A percentile compares a stretch with the other conserved stretches of the same genome.
Evolutionary conservation across 2,329 filamentous ascomycete genomes (phyloP).

Genomic region (Dactylellina sp.): DNA sequence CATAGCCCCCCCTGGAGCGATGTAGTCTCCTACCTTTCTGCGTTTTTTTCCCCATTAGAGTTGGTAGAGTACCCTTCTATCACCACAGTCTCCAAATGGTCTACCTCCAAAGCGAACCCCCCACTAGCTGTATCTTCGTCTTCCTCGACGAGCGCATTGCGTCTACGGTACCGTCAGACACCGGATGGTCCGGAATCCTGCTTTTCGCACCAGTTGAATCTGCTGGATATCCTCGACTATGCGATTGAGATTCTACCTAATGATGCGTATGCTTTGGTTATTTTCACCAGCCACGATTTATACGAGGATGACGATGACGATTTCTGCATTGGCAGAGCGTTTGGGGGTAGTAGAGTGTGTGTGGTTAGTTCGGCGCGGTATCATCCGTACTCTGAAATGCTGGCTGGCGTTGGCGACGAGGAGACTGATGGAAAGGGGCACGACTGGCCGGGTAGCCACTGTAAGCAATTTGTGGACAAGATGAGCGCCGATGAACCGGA

Average conservation of each 20-base stretch:
- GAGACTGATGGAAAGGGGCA: constrained; percentile 58
- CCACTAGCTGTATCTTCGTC: constrained; percentile 64
- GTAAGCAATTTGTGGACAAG: constrained; percentile 15
- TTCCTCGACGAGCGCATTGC: constrained; percentile 67
- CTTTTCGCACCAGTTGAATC: constrained; percentile 68
- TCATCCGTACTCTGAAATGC: constrained; percentile 66
- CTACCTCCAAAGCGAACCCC: constrained; percentile 6
- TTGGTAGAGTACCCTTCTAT: constrained; percentile 35
- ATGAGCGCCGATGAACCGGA: constrained; percentile 56
- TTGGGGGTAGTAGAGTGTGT: constrained; percentile 72
- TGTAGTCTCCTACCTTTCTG: constrained; percentile 65
- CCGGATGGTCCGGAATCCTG: constrained; percentile 31
- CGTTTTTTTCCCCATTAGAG: constrained; percentile 62
- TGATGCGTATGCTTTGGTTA: constrained; percentile 71
- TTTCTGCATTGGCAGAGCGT: constrained; percentile 76
- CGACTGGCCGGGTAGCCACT: constrained; percentile 49
- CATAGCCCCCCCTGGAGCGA: constrained; percentile 60
- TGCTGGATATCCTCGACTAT: constrained; percentile 72
- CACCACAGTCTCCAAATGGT: constrained; percentile 59
- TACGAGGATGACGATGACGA: constrained; percentile 75
- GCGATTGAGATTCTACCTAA: constrained; percentile 68
- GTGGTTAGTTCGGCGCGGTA: constrained; percentile 75
- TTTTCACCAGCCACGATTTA: constrained; percentile 73
- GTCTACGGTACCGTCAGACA: constrained; percentile 9
- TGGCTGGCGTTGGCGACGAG: constrained; percentile 63